Base-by-base conservation (phyloP, 164 flowering plant species). In the Malania oleifera region DNA sequence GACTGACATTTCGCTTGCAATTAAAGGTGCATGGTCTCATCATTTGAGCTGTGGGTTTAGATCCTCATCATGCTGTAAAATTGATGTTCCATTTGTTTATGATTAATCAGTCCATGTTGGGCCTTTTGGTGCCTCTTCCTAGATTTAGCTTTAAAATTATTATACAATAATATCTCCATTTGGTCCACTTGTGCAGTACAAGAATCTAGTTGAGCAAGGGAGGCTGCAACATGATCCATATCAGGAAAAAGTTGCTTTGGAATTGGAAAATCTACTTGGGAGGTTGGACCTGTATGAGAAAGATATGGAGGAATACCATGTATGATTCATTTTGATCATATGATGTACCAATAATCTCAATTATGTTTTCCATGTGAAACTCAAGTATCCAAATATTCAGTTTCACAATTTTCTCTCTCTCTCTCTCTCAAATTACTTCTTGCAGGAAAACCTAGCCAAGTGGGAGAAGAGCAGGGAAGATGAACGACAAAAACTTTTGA, bases 221-320 rank as follows among this genome's bases (percentile, higher is more conserved):
- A 82, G 76, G 79, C 78, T 93, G 44, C 81, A 81, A 52, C 73
- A 82, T 71, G 98, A 93, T 70, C 75, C 84, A 52, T 62, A 79
- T 72, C 98, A 93, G 68, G 97, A 93, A 67, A 75, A 61, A 41
- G 89, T 93, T 62, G 98, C 96, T 60, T 14, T 52, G 28, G 83
- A 86, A 61, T 76, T 93, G 61, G 82, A 86, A 40, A 80, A 76
- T 57, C 65, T 93, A 52, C 78, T 86, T 18, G 81, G 79, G 67
- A 86, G 92, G 61, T 76, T 93, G 77, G 77, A 86, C 61, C 79
- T 83, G 31, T 93, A 89, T 71, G 93, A 89, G 71, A 80, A 73
- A 60, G 90, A 89, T 40, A 93, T 93, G 98, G 79, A 84, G 65
- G 86, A 79, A 45, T 93, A 86, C 67, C 91, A 86, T 77, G 97